Conservation (phyloP, 139 green algal species). For the Chlamydomonas incerta region DNA sequence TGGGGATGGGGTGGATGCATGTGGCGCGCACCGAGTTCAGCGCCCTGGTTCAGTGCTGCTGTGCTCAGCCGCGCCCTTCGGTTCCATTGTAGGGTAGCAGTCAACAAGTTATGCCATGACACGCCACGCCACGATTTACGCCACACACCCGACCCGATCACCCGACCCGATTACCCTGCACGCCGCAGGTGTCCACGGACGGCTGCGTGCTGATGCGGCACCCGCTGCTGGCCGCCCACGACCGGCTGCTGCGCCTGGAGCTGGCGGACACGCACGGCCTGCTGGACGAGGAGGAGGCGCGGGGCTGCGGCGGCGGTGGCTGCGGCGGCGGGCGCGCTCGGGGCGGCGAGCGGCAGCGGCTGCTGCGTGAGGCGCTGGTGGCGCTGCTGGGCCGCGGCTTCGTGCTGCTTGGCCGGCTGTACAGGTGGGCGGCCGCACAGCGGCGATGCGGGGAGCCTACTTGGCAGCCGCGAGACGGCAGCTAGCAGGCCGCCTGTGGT, state of each 20-base stretch:
- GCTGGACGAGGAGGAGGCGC: too few relatives aligned
- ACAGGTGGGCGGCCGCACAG: too few relatives aligned
- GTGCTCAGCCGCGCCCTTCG: neutral
- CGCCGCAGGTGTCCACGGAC: neutral
- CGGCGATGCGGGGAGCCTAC: too few relatives aligned
- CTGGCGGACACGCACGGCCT: neutral
- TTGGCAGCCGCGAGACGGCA: too few relatives aligned
- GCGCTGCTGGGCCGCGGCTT: neutral
- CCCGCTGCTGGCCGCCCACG: conserved; percentile 12
- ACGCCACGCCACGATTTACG: too few relatives aligned
- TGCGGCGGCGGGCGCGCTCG: neutral
- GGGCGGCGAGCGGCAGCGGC: neutral
- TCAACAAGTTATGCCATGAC: too few relatives aligned
- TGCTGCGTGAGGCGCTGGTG: neutral
- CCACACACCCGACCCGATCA: neutral
- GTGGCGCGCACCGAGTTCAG: too few relatives aligned
- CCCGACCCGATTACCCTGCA: neutral
- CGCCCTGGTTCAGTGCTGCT: neutral
- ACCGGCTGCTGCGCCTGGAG: conserved; percentile 4
- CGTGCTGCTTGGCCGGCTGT: neutral
- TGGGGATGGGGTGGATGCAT: neutral
- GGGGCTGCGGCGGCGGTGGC: too few relatives aligned
- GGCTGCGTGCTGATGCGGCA: neutral
- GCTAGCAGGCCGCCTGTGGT: too few relatives aligned
- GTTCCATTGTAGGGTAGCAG: neutral